Conservation (phyloP, 768 basidiomycete species). For the Hysterangium stoloniferum region DNA sequence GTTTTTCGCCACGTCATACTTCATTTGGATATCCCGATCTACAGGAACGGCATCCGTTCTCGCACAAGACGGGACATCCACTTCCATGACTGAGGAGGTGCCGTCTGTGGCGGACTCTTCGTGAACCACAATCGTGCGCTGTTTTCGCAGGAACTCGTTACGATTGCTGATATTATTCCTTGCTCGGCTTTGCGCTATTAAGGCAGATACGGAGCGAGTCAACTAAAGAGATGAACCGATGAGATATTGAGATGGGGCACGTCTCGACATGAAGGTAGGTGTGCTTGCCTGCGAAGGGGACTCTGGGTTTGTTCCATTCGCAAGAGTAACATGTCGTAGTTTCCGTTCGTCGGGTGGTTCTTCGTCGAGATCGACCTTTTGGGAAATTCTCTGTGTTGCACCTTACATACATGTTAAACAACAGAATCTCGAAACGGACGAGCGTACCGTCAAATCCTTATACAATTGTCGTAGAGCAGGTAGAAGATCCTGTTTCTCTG, state of each 20-base stretch:
- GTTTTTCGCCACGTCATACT: slow-evolving; percentile 83
- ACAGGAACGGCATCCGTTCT: slow-evolving; percentile 63
- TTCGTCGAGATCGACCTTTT: neutral
- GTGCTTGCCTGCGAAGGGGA: slow-evolving; percentile 53
- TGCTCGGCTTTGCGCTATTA: slow-evolving; percentile 62
- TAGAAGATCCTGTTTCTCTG: slow-evolving; percentile 53
- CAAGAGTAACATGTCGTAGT: slow-evolving; percentile 48
- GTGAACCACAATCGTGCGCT: slow-evolving; percentile 31
- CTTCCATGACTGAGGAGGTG: neutral
- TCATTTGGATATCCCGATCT: slow-evolving; percentile 73
- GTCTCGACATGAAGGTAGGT: neutral
- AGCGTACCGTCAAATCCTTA: slow-evolving; percentile 42
- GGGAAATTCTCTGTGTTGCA: neutral
- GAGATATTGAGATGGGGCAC: slow-evolving; percentile 2
- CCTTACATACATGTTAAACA: neutral
- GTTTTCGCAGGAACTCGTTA: slow-evolving; percentile 62
- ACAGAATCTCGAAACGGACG: neutral
- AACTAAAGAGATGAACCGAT: slow-evolving; percentile 34
- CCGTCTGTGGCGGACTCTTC: slow-evolving; percentile 21
- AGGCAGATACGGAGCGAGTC: slow-evolving; percentile 62
- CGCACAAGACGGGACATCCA: slow-evolving; percentile 48
- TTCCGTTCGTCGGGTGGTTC: slow-evolving; percentile 49
- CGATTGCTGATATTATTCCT: slow-evolving; percentile 74
- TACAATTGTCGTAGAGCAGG: slow-evolving; percentile 46
- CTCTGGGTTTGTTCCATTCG: slow-evolving; percentile 38